Evolutionary conservation across 2,329 filamentous ascomycete genomes (phyloP), one percentile per base, ranked within the genome.

Genomic region (Endoconidiophora polonica): DNA sequence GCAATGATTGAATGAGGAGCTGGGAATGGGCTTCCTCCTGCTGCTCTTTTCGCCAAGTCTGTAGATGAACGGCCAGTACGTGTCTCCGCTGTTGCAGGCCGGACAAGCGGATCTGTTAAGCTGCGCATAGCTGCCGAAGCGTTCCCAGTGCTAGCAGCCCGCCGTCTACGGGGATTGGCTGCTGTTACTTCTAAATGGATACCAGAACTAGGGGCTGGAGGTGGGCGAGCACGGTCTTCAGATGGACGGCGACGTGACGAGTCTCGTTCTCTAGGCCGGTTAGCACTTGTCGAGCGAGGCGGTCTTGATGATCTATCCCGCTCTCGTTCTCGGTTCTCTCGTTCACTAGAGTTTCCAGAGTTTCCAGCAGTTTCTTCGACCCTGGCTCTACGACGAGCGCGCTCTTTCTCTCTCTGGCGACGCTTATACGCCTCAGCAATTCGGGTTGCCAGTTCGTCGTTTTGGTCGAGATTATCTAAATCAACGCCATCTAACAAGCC

Each of bases 381-480:
- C 23, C 42, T 29, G n/a, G 41, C 46, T 5, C 24, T 16, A 18
- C 39, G 20, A 60, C 64, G 55, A 60, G 65, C 26, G 57, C 57
- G 6, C 57, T 57, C 46, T 54, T 61, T 40, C 54, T 80, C 77
- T 41, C 72, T 74, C 59, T 93, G 86, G 26, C 86, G 73, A 54
- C 85, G 74, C 52, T 85, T 72, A 59, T 93, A 94, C 2, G 86
- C 86, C 59, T 93, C 85, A 2, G 87, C 88, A 57, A 96, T 94
- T 53, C 83, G 79, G 59, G 90, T 83, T 56, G 85, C 94, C 14
- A 96, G 77, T 59, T 93, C 86, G 59, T 95, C 87, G 45, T 70
- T 77, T 14, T 86, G 72, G 55, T 90, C 87, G 49, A 95, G 79
- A 55, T 88, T 88, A 58, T 91, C 84, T 50, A 95, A 67, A 60